These are phyloP conservation scores for Mesembryanthemum crystallinum DNA, from an alignment of 148 eudicot genomes.

Conservation along the genomic window DNA sequence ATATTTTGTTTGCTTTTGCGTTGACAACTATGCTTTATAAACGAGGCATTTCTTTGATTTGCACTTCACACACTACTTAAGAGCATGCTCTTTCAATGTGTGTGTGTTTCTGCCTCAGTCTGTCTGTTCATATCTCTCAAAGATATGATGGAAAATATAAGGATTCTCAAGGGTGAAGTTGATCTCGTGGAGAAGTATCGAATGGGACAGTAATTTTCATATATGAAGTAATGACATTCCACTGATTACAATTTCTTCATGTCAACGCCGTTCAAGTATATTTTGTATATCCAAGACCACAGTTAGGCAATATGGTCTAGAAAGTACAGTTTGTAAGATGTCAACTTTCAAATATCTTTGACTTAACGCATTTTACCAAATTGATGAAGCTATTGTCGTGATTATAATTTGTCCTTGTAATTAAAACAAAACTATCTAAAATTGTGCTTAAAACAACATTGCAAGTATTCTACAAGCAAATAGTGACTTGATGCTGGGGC, in stretches of 20 bases:
- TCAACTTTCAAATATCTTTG: neutral
- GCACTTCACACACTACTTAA: neutral
- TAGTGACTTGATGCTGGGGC: neutral
- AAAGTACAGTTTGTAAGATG: neutral
- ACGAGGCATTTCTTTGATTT: neutral
- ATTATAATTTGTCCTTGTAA: neutral
- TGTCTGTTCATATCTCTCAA: neutral
- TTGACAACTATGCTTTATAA: constrained; percentile 6
- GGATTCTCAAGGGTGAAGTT: no score
- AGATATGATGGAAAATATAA: neutral
- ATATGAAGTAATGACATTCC: no score
- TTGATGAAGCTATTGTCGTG: neutral
- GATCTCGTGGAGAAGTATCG: no score
- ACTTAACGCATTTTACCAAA: neutral
- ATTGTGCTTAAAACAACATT: neutral
- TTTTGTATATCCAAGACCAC: neutral
- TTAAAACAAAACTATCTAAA: neutral
- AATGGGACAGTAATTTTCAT: no score
- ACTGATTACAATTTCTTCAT: neutral
- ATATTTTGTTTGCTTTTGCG: constrained; percentile 5
- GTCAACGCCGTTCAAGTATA: neutral
- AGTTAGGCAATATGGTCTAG: neutral
- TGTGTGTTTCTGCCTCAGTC: no score
- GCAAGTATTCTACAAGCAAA: neutral
- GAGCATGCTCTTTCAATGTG: neutral